Evolutionary conservation across 2,329 filamentous ascomycete genomes (phyloP), one percentile per base, ranked within the genome.

Genomic region (Alternaria sp.): DNA sequence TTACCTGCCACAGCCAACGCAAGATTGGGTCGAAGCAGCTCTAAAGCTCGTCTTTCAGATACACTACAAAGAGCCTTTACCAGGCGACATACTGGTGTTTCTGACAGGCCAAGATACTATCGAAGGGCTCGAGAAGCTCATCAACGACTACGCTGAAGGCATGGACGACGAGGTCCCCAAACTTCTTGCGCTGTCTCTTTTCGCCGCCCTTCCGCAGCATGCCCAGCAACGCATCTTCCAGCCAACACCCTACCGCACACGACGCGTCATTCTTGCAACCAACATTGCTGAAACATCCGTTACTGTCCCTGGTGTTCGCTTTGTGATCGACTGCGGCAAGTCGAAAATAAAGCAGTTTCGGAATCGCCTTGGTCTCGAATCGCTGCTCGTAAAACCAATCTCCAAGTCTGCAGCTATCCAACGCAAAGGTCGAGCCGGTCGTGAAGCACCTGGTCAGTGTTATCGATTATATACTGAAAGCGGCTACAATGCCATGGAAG

Each of bases 281-380:
- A 99, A 99, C 72, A 98, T 99, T 69, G 95, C 95, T n/a, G 95
- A 99, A 77, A 98, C 95, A 0, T 98, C 95, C 1, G 91, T 99
- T 58, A 99, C 95, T 0, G 93, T 99, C 0, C 90, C 94, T 0
- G 95, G 95, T 2, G 93, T 99, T 6, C 87, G 92, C 4, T 95
- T 90, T 68, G 94, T 99, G 9, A 85, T 99, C 21, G 95, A 99
- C 73, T 91, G 91, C 54, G 95, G 95, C 44, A 97, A 97, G 71
- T 91, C 91, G 8, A 99, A 99, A 75, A 86, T 96, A 64, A 97
- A 97, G 78, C 90, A 96, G 65, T 99, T 93, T 74, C 89, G 93
- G 13, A 86, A 90, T 14, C 85, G 89, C 0, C 84, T 98, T 0
- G 93, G 93, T 5, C 88, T 99, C 72, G 94, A 98, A 68, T 97